Percentiles rank a stretch among this genome's conserved stretches.
Evolutionary conservation across 495 filamentous ascomycete species (phyloP).

Genomic region (Xylaria longipes): DNA sequence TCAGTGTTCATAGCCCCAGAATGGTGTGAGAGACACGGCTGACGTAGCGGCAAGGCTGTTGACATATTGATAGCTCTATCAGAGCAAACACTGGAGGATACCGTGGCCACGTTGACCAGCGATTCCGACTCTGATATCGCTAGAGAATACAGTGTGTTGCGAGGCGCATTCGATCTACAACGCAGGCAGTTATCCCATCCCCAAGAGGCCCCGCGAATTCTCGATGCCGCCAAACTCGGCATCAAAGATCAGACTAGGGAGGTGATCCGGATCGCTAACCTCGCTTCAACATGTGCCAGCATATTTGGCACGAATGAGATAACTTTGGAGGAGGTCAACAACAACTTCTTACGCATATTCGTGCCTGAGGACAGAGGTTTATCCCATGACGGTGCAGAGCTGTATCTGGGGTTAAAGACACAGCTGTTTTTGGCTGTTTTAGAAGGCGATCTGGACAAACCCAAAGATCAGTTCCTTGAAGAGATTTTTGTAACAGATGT

Average conservation of each 20-base stretch:
- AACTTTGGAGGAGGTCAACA: conserved; percentile 80
- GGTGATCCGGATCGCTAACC: conserved; percentile 83
- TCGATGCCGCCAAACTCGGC: conserved; percentile 74
- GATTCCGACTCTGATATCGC: conserved; percentile 76
- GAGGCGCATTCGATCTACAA: conserved; percentile 79
- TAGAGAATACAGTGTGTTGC: conserved; percentile 80
- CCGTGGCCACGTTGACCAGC: conserved; percentile 71
- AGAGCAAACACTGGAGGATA: conserved; percentile 61
- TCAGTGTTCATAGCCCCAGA: conserved; percentile 29
- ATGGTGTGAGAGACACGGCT: conserved; percentile 2
- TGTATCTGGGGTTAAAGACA: conserved; percentile 86
- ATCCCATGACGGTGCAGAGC: conserved; percentile 70
- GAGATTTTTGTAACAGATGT: conserved; percentile 76
- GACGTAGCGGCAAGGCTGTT: conserved; percentile 43
- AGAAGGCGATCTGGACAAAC: conserved; percentile 63
- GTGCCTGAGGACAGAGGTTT: conserved; percentile 76
- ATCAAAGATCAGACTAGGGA: conserved; percentile 62
- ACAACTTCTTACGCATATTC: conserved; percentile 84
- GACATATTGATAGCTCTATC: conserved; percentile 53
- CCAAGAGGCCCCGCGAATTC: conserved; percentile 65
- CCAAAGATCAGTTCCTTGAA: conserved; percentile 71
- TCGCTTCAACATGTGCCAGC: conserved; percentile 83
- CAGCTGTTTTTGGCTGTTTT: conserved; percentile 77
- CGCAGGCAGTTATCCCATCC: conserved; percentile 74
- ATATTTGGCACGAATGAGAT: conserved; percentile 86